Base-by-base conservation (phyloP, 495 filamentous ascomycete genomes). In the Pseudevernia furfuracea region DNA sequence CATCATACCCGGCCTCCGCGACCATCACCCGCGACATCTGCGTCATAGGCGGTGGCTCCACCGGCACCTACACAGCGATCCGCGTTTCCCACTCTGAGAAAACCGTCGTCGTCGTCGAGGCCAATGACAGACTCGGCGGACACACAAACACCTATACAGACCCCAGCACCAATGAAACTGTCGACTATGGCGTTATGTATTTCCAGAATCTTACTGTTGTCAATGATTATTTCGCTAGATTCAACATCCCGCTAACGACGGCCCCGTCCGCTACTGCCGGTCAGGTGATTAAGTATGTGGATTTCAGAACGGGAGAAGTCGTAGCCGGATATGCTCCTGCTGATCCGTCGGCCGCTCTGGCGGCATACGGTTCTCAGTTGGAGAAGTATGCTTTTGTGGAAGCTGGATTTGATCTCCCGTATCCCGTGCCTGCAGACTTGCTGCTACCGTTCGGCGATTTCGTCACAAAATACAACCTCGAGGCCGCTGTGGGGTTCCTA, bases 41-140 rank as follows among this genome's bases (percentile, higher is more conserved):
- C 21, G 77, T 84, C 48, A 74, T 83, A 34, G 80, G 82, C 0
- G 81, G 80, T 30, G 82, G 82, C 12, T 71, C 80, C 28, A 63
- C 74, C 3, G 82, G 82, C 5, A 77, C 76, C 2, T 82, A 78
- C 65, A 68, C 78, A 0, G 78, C 80, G 0, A 65, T 82, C 37
- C 62, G 70, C n/a, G 73, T 84, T 0, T 65, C 63, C 9, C 74
- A 81, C 59, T 55, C 70, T 58, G 71, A 70, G 9, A 76, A 78
- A 59, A 72, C 68, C 0, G 70, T 82, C 14, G 69, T 78, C 19
- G 64, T 85, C 17, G 69, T 84, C 32, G 82, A 85, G 68, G 67
- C 67, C 62, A 71, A 78, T 41, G 60, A 55, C 23, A 57, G 52
- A 19, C 70, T 85, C 1, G 81, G 82, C 11, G 81, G 81, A 0